Conservation (phyloP, 2,329 filamentous ascomycete species). For the Ophiocordyceps unilateralis region DNA sequence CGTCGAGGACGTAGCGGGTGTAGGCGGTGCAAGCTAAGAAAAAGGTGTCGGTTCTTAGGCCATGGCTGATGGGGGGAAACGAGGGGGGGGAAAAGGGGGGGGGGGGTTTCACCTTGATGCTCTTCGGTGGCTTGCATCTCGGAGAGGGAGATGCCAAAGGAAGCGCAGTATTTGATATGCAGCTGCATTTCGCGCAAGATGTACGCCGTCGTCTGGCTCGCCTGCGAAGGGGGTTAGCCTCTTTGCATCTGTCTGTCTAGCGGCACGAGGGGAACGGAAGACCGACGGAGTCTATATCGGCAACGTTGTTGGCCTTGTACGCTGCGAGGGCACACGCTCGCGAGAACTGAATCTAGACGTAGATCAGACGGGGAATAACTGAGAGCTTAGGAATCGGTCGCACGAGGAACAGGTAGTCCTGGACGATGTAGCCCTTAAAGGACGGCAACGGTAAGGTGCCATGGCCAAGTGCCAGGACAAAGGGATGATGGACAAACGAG, state of each 20-base stretch:
- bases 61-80: neutral
- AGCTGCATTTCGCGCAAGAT: slow-evolving; percentile 66
- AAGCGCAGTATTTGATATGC: slow-evolving; percentile 67
- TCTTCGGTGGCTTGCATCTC: slow-evolving; percentile 62
- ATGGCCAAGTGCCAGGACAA: slow-evolving; percentile 59
- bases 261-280: too few species aligned
- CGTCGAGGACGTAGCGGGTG: slow-evolving; percentile 71
- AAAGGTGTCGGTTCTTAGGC: too few species aligned
- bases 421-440: slow-evolving; percentile 79
- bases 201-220: slow-evolving; percentile 48
- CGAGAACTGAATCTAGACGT: slow-evolving; percentile 59
- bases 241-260: too few species aligned
- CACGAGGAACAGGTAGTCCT: slow-evolving; percentile 84
- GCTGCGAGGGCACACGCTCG: slow-evolving; percentile 70
- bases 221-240: slow-evolving; percentile 8
- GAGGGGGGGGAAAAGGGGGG: neutral
- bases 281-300: slow-evolving; percentile 51
- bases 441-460: slow-evolving; percentile 57
- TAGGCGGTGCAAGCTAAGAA: slow-evolving; percentile 58
- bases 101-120: slow-evolving; percentile 37
- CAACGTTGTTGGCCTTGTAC: slow-evolving; percentile 64
- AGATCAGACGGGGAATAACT: neutral
- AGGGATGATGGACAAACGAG: slow-evolving; percentile 62
- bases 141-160: slow-evolving; percentile 57
- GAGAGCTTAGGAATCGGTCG: slow-evolving; percentile 6